Percentiles rank a stretch among this genome's conserved stretches.
Conservation (phyloP, 768 basidiomycete genomes). For the Lactifluus subvellereus region DNA sequence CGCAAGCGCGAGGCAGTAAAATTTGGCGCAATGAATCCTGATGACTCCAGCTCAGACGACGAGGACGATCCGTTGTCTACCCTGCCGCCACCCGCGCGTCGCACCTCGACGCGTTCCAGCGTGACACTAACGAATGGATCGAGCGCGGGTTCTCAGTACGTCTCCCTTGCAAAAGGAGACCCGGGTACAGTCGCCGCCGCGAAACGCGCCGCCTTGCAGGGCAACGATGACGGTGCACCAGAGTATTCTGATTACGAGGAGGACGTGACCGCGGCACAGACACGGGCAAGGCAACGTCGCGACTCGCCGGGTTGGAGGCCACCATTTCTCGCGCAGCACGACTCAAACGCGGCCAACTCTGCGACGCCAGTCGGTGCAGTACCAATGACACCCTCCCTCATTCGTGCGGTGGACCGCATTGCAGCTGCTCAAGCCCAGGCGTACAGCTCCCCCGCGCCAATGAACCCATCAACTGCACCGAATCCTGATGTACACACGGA, state of each 20-base stretch:
- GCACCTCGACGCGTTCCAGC: conserved; percentile 23
- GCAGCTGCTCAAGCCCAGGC: conserved; percentile 41
- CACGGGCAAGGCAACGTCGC: conserved; percentile 4
- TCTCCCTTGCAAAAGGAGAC: conserved; percentile 24
- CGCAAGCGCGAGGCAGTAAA: conserved; percentile 41
- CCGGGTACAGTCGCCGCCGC: conserved; percentile 21
- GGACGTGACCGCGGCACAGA: conserved; percentile 27
- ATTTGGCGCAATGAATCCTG: conserved; percentile 32
- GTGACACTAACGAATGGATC: conserved; percentile 28
- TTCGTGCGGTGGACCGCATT: conserved; percentile 57
- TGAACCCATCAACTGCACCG: background rate
- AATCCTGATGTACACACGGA: background rate
- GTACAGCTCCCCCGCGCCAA: background rate
- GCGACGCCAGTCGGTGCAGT: conserved; percentile 36
- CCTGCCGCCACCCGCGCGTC: conserved; percentile 16
- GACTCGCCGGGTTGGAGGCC: conserved; percentile 42
- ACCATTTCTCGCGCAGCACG: conserved; percentile 43
- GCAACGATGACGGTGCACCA: conserved; percentile 15
- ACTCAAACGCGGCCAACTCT: conserved; percentile 1
- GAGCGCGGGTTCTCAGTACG: background rate
- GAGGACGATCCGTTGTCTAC: conserved; percentile 33
- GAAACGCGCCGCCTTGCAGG: conserved; percentile 7
- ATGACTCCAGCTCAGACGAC: conserved; percentile 42
- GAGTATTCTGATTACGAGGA: conserved; percentile 34
- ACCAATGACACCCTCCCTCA: conserved; percentile 59